Conservation (phyloP, 2,329 filamentous ascomycete species). For the Colletotrichum sp. region DNA sequence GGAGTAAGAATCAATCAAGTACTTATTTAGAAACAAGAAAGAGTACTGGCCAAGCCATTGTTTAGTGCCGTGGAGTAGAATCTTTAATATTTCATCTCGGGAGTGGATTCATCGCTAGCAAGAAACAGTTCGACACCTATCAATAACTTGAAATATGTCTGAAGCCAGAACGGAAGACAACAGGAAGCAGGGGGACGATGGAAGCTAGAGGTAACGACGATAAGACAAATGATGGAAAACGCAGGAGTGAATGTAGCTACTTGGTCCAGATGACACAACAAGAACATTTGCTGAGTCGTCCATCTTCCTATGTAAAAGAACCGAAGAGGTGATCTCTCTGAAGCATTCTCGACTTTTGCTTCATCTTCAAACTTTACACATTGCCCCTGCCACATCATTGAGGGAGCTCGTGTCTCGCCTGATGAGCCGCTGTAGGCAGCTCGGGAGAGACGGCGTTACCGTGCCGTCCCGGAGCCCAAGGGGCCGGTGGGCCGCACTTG, state of each 20-base stretch:
- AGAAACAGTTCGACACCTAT: not conserved
- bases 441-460: not conserved
- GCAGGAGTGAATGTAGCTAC: rapidly evolving
- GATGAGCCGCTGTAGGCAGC: not conserved
- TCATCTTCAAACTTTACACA: rapidly evolving
- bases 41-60: not conserved
- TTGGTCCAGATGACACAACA: not conserved
- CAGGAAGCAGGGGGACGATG: rapidly evolving
- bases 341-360: not conserved
- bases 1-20: too few relatives aligned
- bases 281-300: too few relatives aligned
- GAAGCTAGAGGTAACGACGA: too few relatives aligned
- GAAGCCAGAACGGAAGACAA: too few relatives aligned
- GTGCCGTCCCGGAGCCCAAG: not conserved
- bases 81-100: not conserved
- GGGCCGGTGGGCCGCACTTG: not conserved
- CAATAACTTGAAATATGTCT: rapidly evolving
- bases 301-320: too few relatives aligned
- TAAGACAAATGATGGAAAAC: not conserved
- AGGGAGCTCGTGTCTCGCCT: not conserved
- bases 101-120: not conserved
- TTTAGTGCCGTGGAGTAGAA: not conserved
- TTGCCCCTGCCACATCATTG: not conserved
- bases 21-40: not conserved
- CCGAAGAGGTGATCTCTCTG: too few relatives aligned